Base-by-base conservation (phyloP, 306 rosid species). In the Styphnolobium japonicum region DNA sequence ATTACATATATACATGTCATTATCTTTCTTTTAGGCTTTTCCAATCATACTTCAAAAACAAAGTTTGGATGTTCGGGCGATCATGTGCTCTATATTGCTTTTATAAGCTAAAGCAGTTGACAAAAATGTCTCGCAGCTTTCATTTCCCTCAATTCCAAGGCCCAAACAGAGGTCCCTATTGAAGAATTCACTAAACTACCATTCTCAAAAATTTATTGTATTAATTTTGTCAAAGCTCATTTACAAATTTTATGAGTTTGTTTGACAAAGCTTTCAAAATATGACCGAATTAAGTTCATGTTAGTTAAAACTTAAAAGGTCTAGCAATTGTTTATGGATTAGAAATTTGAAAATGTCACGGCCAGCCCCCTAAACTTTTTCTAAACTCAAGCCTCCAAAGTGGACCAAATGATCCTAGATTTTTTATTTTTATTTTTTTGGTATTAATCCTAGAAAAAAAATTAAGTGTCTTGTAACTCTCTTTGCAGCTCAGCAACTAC, bases 401-500 rank as follows among this genome's bases (percentile, higher is more conserved):
- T 36, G 5, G 7, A 73, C 7, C 21, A 16, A 43, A 45, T 22
- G 10, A 52, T 53, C 31, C 31, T 4, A 49, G 10, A 2, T 18
- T 12, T 48, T 16, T 27, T 52, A n/a, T n/a, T n/a, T n/a, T n/a
- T n/a, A n/a, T n/a, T n/a, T n/a, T n/a, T n/a, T n/a, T n/a, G n/a
- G n/a, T n/a, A n/a, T n/a, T n/a, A n/a, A n/a, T n/a, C n/a, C n/a
- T n/a, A n/a, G n/a, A n/a, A n/a, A n/a, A n/a, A n/a, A n/a, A n/a
- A n/a, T 10, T 2, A n/a, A 21, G 31, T 36, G 33, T 60, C 5
- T 18, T 65, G 33, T 39, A 43, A 61, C 33, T 62, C 0, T 25
- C 45, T 73, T 84, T 85, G 82, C 97, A 92, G 98, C 89, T 92
- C 4, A 85, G 94, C 89, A 88, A 82, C 84, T 92, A 75, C 48